phyloP scores from a whole-genome alignment of 495 filamentous ascomycete species.

The Aspergillus asperescens region DNA sequence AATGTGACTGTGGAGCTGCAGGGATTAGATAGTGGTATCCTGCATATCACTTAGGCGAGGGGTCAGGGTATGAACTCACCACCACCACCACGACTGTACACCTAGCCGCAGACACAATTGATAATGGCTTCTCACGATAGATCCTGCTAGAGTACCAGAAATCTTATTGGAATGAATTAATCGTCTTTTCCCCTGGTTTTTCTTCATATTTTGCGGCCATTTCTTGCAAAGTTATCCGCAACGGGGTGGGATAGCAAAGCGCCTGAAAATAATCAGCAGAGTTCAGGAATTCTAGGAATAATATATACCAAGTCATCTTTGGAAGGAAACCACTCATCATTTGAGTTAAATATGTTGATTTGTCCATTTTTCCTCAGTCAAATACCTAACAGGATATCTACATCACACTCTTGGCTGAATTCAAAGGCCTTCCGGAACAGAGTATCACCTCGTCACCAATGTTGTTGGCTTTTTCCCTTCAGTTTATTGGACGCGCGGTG shows the following conservation, averaged over 20 bases:
- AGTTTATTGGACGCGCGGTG: neutral
- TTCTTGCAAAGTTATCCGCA: neutral
- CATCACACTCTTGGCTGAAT: neutral
- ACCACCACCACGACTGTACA: neutral
- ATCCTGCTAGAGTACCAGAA: too few relatives aligned
- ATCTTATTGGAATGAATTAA: too few relatives aligned
- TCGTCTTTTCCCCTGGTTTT: too few relatives aligned
- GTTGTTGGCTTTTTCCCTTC: neutral
- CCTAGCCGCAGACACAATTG: too few relatives aligned
- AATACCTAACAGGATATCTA: neutral
- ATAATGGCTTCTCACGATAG: too few relatives aligned
- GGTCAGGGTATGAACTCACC: neutral
- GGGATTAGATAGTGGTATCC: neutral
- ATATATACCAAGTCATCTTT: neutral
- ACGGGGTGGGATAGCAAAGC: slow-evolving; percentile 3
- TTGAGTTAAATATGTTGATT: neutral
- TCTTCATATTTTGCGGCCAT: neutral
- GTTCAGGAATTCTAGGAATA: neutral
- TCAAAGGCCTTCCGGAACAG: slow-evolving; percentile 1
- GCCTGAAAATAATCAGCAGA: slow-evolving; percentile 2
- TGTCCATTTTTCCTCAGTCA: neutral
- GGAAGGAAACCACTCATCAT: neutral
- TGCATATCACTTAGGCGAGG: neutral
- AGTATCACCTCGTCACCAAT: neutral
- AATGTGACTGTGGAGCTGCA: neutral